A percentile compares a stretch with the other conserved stretches of the same genome.
These are phyloP conservation scores for Neonectria sp. DNA, from an alignment of 2,329 filamentous ascomycete genomes.

Conservation along the genomic window DNA sequence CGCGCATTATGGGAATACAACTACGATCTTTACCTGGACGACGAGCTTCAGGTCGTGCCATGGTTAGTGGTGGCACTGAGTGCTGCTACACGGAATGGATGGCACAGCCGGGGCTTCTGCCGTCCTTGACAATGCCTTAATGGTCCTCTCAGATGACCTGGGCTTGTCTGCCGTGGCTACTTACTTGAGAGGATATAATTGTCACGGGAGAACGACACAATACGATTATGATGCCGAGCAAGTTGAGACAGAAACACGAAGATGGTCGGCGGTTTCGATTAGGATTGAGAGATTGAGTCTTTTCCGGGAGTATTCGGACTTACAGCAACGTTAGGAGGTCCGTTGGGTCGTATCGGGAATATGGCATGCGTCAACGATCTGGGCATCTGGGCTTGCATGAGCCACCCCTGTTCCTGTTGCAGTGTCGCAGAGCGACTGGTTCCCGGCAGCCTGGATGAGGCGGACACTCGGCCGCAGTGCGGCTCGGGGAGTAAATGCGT, in stretches of 20 bases:
- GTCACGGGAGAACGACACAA: conserved; percentile 5
- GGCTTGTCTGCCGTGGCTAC: neutral
- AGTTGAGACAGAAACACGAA: conserved; percentile 1
- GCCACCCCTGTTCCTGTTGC: conserved; percentile 31
- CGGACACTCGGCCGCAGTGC: conserved; percentile 12
- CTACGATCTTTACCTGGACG: neutral
- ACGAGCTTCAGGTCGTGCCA: conserved; percentile 1
- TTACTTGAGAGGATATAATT: conserved; percentile 5
- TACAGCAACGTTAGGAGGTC: conserved; percentile 9
- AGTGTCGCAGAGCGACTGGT: conserved; percentile 18
- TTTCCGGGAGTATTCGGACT: conserved; percentile 6
- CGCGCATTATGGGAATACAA: neutral
- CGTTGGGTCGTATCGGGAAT: conserved; percentile 15
- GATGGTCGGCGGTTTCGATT: conserved; percentile 1
- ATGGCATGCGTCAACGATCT: conserved; percentile 23
- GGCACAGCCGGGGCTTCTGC: neutral
- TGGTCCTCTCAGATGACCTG: neutral
- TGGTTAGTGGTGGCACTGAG: neutral
- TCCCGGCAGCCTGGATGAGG: conserved; percentile 19
- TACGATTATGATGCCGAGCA: neutral
- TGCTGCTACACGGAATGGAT: conserved; percentile 4
- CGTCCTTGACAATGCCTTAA: conserved; percentile 6
- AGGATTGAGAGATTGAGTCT: neutral
- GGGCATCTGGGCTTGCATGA: conserved; percentile 30
- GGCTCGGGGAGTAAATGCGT: neutral